Base-by-base conservation (phyloP, 2,329 filamentous ascomycete species). In the Teratosphaeria nubilosa region DNA sequence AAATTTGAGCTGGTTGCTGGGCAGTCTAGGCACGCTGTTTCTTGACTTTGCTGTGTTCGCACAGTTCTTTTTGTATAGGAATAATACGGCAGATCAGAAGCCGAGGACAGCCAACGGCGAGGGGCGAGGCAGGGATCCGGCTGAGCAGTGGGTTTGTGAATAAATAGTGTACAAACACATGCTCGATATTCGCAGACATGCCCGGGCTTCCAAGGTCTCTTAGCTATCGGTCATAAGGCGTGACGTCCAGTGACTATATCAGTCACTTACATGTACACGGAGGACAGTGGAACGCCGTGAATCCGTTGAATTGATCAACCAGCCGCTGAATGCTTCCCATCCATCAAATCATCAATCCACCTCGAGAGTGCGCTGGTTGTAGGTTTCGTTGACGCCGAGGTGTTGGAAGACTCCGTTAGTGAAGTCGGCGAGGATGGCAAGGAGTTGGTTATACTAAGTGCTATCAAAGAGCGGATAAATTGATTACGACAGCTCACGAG, bases 1-100 rank as follows among this genome's bases (percentile, higher is more conserved):
- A 34, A 99, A 97, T 72, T 76, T 90, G 31, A 91, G 87, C 64
- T 99, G 94, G 94, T 69, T 99, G 59, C 79, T 91, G 3, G 94
- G 94, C 1, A 96, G 91, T 70, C 79, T 94, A 54, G 91, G 95
- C 0, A 96, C 92, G 1, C 76, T 97, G 58, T 74, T 94, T 57
- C 75, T 97, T 63, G 94, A 97, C 73, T 78, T 91, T 70, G 84
- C 82, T 30, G 94, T 97, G 2, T 96, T 96, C 73, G 82, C 84
- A 11, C 92, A 97, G 74, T 96, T 95, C 70, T 96, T 95, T 71
- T 72, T 95, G 69, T 97, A 97, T 72, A 81, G 79, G 63, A 75
- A 75, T 58, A 73, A 75, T 2, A 56, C 58, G n/a, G 58, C 45
- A 11, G 64, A 63, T 32, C 63, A 37, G 16, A 51, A 61, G 5